Percentiles rank a stretch among this genome's conserved stretches.
These are phyloP conservation scores for Astragalus membranaceus DNA, from an alignment of 306 rosid genomes.

Conservation along the genomic window DNA sequence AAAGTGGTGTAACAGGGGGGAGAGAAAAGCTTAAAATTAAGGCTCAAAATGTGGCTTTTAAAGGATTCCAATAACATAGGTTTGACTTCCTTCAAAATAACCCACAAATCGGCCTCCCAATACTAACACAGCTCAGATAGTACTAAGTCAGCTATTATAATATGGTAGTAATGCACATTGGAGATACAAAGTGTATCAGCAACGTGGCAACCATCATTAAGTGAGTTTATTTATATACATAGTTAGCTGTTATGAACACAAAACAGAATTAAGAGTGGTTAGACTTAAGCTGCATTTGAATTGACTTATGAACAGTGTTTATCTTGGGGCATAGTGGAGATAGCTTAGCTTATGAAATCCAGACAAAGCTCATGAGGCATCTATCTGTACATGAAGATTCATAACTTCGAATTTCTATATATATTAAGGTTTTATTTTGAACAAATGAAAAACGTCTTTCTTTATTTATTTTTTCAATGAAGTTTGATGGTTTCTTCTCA, in stretches of 20 bases:
- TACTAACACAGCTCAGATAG: slow-evolving; percentile 39
- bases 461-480: too few relatives aligned
- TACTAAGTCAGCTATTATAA: background rate
- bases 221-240: background rate
- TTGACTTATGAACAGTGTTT: too few relatives aligned
- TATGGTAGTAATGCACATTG: background rate
- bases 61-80: slow-evolving; percentile 6
- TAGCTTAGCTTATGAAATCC: too few relatives aligned
- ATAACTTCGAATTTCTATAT: too few relatives aligned
- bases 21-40: background rate
- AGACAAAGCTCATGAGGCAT: too few relatives aligned
- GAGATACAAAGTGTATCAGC: background rate
- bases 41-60: slow-evolving; percentile 11
- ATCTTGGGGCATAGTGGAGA: too few relatives aligned
- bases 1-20: background rate
- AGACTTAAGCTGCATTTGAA: too few relatives aligned
- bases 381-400: too few relatives aligned
- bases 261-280: background rate
- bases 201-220: slow-evolving; percentile 1
- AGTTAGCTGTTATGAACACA: background rate
- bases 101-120: slow-evolving; percentile 31
- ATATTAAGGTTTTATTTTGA: too few relatives aligned
- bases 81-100: slow-evolving; percentile 28
- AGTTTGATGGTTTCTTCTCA: too few relatives aligned
- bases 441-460: too few relatives aligned